Conservation (phyloP, 257 asterid species). For the Capsicum rhomboideum region DNA sequence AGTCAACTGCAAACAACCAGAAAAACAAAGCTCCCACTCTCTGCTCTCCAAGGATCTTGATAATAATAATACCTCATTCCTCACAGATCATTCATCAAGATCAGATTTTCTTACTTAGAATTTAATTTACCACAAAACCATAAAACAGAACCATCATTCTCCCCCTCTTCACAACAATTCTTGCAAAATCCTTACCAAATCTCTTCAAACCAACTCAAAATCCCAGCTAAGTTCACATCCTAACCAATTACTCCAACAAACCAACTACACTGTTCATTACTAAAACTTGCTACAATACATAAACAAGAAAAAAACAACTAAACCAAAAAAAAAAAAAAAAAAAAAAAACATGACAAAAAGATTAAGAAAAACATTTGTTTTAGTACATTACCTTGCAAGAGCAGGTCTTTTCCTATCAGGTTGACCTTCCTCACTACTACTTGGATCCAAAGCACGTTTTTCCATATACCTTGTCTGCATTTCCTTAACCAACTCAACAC, state of each 20-base stretch:
- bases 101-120: not conserved
- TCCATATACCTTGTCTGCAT: slow-evolving; percentile 67
- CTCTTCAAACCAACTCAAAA: not conserved
- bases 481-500: not conserved
- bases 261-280: not conserved
- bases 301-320: not conserved
- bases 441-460: slow-evolving; percentile 69
- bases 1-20: not conserved
- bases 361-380: not conserved
- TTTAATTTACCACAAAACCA: not conserved
- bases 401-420: slow-evolving; percentile 95
- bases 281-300: not conserved
- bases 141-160: not conserved
- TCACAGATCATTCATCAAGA: not conserved
- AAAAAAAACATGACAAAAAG: not conserved
- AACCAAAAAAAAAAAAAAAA: not conserved
- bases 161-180: not conserved
- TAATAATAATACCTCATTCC: not conserved
- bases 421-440: slow-evolving; percentile 53
- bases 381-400: slow-evolving; percentile 68
- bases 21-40: not conserved
- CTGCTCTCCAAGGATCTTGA: not conserved
- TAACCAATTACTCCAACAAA: not conserved
- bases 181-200: not conserved
- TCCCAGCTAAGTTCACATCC: not conserved